These are phyloP conservation scores for Aspergillus biplanus DNA, from an alignment of 495 filamentous ascomycete species.

Conservation along the genomic window DNA sequence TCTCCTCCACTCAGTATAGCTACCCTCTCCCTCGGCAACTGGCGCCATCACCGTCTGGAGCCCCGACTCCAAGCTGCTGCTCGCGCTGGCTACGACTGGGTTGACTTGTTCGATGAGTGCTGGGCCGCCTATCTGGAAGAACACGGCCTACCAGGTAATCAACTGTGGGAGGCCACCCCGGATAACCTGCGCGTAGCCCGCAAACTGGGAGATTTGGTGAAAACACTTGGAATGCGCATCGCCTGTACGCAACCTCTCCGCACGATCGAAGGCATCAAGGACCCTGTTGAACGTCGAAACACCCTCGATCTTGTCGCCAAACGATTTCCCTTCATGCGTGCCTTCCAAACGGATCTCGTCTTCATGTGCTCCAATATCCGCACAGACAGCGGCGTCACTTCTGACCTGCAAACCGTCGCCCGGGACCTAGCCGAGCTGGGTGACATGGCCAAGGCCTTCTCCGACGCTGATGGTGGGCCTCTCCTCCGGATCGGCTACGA, in stretches of 20 bases:
- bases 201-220: conserved; percentile 33
- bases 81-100: conserved; percentile 35
- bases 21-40: conserved; percentile 40
- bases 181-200: conserved; percentile 34
- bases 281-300: conserved; percentile 27
- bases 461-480: conserved; percentile 32
- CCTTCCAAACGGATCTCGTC: conserved; percentile 40
- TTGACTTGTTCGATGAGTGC: conserved; percentile 45
- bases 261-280: conserved; percentile 35
- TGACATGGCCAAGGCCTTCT: conserved; percentile 35
- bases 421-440: conserved; percentile 35
- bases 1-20: conserved; percentile 30
- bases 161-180: conserved; percentile 35
- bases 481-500: conserved; percentile 40
- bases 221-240: conserved; percentile 35
- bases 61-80: conserved; percentile 37
- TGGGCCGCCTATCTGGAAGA: conserved; percentile 41
- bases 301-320: conserved; percentile 33
- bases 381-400: conserved; percentile 33
- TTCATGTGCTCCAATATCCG: conserved; percentile 42
- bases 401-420: conserved; percentile 35
- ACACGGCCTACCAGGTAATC: conserved; percentile 27
- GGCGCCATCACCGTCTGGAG: conserved; percentile 30
- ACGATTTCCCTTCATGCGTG: conserved; percentile 43
- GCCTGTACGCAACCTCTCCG: conserved; percentile 40